These are phyloP conservation scores for Orbilia quercus DNA, from an alignment of 2,329 filamentous ascomycete species.

Conservation along the genomic window DNA sequence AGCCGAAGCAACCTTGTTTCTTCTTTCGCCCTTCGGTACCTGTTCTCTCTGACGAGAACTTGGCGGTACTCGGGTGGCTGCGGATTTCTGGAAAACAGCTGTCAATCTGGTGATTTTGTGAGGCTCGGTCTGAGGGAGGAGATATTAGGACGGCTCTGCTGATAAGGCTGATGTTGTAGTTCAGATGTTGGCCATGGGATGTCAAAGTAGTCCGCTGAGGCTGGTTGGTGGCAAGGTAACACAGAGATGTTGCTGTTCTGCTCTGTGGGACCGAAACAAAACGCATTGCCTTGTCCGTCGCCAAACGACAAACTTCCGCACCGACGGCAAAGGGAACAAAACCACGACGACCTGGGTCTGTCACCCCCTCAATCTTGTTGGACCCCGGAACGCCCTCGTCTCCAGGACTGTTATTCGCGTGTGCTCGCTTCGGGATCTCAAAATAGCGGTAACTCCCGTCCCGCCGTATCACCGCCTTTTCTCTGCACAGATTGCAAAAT, in stretches of 20 bases:
- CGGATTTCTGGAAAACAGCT: conserved; percentile 1
- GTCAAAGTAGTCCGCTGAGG: conserved; percentile 2
- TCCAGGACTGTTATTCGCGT: conserved; percentile 10
- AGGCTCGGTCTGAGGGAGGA: not conserved
- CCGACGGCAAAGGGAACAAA: not conserved
- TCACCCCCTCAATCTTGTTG: conserved; percentile 10
- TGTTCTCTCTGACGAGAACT: conserved; percentile 30
- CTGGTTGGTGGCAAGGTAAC: conserved; percentile 49
- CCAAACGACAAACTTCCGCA: conserved; percentile 29
- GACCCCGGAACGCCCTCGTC: conserved; percentile 3
- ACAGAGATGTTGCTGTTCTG: conserved; percentile 47
- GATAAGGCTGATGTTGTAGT: conserved; percentile 7
- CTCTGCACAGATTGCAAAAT: conserved; percentile 18
- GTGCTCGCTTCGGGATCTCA: conserved; percentile 14
- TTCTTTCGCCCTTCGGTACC: conserved; percentile 48
- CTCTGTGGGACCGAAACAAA: conserved; percentile 17
- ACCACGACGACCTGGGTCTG: conserved; percentile 1
- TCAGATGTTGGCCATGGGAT: conserved; percentile 3
- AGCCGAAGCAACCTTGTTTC: conserved; percentile 55
- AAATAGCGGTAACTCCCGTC: too few relatives aligned
- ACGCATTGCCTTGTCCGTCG: conserved; percentile 13
- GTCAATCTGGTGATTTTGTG: conserved; percentile 29
- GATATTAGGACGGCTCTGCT: conserved; percentile 3
- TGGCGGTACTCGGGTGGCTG: conserved; percentile 3
- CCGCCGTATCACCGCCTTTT: too few relatives aligned